Conservation (phyloP, 2,329 filamentous ascomycete species). For the Whalleya microplaca region DNA sequence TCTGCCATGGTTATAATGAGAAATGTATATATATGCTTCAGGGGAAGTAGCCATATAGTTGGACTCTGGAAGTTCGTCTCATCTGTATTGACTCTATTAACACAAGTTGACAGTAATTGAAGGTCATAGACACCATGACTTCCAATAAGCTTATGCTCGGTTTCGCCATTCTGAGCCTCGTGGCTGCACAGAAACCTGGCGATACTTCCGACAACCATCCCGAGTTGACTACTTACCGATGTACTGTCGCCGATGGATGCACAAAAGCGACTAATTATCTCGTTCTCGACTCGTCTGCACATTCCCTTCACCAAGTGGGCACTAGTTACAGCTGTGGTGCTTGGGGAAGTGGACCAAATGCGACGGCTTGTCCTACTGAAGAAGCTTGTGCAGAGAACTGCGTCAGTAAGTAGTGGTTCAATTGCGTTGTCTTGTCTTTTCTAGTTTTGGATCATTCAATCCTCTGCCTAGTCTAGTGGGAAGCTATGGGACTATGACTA, state of each 20-base stretch:
- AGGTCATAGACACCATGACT: constrained; percentile 27
- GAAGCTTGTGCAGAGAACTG: constrained; percentile 56
- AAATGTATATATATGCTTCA: constrained; percentile 1
- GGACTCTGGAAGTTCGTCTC: constrained; percentile 18
- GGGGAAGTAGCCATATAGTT: constrained; percentile 13
- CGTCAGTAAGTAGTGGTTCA: constrained; percentile 34
- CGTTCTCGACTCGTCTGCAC: constrained; percentile 51
- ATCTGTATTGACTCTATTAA: constrained; percentile 3
- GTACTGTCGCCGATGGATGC: constrained; percentile 55
- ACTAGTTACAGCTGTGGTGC: constrained; percentile 39
- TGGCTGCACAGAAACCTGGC: constrained; percentile 40
- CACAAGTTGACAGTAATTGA: neutral
- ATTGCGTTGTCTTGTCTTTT: neutral
- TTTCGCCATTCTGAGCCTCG: constrained; percentile 36
- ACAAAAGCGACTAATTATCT: constrained; percentile 49
- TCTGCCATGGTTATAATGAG: constrained; percentile 1
- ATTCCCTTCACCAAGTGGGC: constrained; percentile 46
- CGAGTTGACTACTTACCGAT: constrained; percentile 52
- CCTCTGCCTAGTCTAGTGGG: no score
- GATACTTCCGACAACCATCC: constrained; percentile 50
- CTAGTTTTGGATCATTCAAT: no score
- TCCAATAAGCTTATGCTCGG: constrained; percentile 28
- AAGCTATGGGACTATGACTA: no score
- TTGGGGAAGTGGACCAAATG: constrained; percentile 41
- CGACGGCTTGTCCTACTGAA: constrained; percentile 51